Percentiles rank a stretch among this genome's conserved stretches.
Conservation (phyloP, 345 rosid genomes). For the Lepidium sativum region DNA sequence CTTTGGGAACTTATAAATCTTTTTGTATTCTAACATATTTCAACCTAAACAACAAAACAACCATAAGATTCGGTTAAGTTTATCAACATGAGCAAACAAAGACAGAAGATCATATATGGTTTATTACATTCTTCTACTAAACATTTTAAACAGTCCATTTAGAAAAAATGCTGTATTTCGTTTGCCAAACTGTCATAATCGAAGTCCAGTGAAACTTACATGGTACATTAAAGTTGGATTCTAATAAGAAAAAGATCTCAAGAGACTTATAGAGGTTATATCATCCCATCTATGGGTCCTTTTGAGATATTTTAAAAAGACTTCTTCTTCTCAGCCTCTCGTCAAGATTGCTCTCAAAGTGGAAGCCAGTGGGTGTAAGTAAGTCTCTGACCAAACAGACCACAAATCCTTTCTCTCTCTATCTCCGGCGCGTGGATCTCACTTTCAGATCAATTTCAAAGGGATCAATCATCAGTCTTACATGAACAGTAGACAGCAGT, state of each 20-base stretch:
- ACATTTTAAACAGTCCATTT: not conserved
- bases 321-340: constrained; percentile 22
- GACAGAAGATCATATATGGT: not conserved
- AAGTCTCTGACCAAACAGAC: constrained; percentile 9
- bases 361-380: constrained; percentile 18
- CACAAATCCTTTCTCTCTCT: constrained; percentile 2
- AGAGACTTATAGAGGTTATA: not conserved
- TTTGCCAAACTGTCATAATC: not conserved
- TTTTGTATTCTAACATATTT: too few species aligned
- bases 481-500: not conserved
- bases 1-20: too few species aligned
- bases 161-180: not conserved
- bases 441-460: not conserved
- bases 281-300: constrained; percentile 24
- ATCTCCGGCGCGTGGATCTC: constrained; percentile 6
- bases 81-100: too few species aligned
- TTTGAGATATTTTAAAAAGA: constrained; percentile 7
- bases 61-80: too few species aligned
- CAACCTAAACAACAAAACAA: too few species aligned
- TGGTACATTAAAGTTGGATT: constrained; percentile 11
- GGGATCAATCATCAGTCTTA: constrained; percentile 3
- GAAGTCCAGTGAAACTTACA: constrained; percentile 8
- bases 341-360: constrained; percentile 16
- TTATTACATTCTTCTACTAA: not conserved
- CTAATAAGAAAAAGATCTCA: constrained; percentile 2